A percentile compares a stretch with the other conserved stretches of the same genome.
These are phyloP conservation scores for Candida incommunis DNA, from an alignment of 805 yeast species.

Conservation along the genomic window DNA sequence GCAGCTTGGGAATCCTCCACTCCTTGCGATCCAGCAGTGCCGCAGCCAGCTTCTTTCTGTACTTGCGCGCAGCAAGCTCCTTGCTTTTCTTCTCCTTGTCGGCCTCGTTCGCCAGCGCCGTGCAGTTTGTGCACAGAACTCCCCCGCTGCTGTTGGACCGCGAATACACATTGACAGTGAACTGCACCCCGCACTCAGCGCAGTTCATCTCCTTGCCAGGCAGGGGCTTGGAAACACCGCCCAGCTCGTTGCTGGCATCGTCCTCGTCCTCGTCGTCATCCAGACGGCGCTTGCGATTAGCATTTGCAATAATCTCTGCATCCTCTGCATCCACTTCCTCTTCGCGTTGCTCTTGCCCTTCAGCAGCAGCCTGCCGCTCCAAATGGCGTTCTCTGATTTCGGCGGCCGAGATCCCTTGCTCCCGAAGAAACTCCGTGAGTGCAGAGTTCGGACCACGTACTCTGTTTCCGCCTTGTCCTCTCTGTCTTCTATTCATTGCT, in stretches of 20 bases:
- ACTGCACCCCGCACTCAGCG: constrained; percentile 44
- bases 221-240: constrained; percentile 14
- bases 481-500: background rate
- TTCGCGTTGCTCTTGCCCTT: constrained; percentile 12
- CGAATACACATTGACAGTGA: constrained; percentile 55
- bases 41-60: constrained; percentile 66
- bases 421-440: constrained; percentile 71
- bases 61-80: constrained; percentile 49
- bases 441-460: constrained; percentile 56
- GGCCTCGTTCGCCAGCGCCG: constrained; percentile 33
- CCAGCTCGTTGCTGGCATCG: constrained; percentile 13
- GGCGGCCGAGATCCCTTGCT: constrained; percentile 80
- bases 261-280: constrained; percentile 14
- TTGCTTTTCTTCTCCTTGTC: constrained; percentile 29
- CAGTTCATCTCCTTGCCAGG: constrained; percentile 32
- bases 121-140: constrained; percentile 53
- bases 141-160: constrained; percentile 29
- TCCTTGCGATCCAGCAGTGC: constrained; percentile 66
- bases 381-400: constrained; percentile 38
- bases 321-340: constrained; percentile 13
- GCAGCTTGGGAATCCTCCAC: constrained; percentile 49
- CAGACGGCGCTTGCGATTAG: background rate
- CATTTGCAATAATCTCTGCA: constrained; percentile 9
- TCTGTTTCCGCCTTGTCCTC: background rate
- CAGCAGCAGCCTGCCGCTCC: constrained; percentile 10